Evolutionary conservation across 148 eudicot genomes (phyloP).

Genomic region (Amaranthus palmeri): DNA sequence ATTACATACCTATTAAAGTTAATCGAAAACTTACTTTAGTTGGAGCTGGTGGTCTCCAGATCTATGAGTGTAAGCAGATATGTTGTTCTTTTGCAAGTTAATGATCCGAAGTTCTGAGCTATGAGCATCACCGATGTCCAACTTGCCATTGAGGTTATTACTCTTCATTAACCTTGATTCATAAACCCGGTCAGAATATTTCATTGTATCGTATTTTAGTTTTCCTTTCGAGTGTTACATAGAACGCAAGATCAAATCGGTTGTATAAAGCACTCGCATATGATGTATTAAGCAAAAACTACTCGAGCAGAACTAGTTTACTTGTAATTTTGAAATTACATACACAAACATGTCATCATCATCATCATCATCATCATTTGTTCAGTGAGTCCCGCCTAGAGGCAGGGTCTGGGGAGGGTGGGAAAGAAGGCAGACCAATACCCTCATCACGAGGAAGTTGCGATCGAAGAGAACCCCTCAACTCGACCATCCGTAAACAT

Average conservation of each 20-base stretch:
- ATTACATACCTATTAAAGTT: not conserved
- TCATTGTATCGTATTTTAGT: not conserved
- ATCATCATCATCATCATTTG: too few relatives aligned
- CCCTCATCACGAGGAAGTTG: too few relatives aligned
- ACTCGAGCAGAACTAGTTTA: too few relatives aligned
- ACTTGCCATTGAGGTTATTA: conserved; percentile 53
- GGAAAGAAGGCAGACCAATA: too few relatives aligned
- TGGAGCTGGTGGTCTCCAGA: conserved; percentile 16
- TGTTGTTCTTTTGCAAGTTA: conserved; percentile 53
- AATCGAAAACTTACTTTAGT: conserved; percentile 33
- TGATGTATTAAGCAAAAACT: too few relatives aligned
- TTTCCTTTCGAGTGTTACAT: not conserved
- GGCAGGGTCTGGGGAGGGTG: too few relatives aligned
- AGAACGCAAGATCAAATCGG: not conserved
- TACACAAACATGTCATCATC: too few relatives aligned
- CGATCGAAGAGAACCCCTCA: too few relatives aligned
- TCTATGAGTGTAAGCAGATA: conserved; percentile 27
- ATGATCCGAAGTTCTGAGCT: conserved; percentile 53
- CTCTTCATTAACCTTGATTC: conserved; percentile 34
- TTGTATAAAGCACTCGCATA: not conserved
- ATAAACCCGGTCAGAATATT: not conserved
- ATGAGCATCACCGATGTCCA: conserved; percentile 41
- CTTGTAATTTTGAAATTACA: too few relatives aligned
- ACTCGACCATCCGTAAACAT: too few relatives aligned
- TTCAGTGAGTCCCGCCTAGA: too few relatives aligned